Conservation (phyloP, 805 yeast species). For the Metahyphopichia silvanorum region DNA sequence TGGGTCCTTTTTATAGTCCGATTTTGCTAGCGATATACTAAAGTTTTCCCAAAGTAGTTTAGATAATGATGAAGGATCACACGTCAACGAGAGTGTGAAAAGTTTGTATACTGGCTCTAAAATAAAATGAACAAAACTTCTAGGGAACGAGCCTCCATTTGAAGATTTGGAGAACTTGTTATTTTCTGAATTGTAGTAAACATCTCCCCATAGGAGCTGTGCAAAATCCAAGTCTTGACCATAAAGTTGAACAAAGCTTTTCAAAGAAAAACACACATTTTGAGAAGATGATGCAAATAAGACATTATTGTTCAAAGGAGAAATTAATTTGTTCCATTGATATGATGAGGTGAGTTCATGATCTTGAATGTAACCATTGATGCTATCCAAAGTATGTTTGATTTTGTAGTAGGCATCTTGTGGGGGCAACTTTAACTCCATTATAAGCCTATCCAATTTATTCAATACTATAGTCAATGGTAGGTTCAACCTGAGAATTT, state of each 20-base stretch:
- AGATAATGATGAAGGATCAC: slow-evolving; percentile 41
- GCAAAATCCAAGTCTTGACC: slow-evolving; percentile 35
- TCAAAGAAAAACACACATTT: slow-evolving; percentile 62
- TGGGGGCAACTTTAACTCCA: slow-evolving; percentile 77
- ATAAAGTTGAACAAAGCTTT: slow-evolving; percentile 59
- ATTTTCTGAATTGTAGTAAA: slow-evolving; percentile 43
- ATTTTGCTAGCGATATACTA: slow-evolving; percentile 40
- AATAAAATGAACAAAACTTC: slow-evolving; percentile 63
- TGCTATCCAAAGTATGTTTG: slow-evolving; percentile 53
- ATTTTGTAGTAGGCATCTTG: slow-evolving; percentile 70
- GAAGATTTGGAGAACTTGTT: slow-evolving; percentile 44
- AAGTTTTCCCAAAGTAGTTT: slow-evolving; percentile 47
- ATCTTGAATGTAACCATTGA: slow-evolving; percentile 52
- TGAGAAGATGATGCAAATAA: slow-evolving; percentile 69
- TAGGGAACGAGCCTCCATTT: slow-evolving; percentile 15
- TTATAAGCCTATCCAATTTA: slow-evolving; percentile 80
- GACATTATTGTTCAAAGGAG: slow-evolving; percentile 67
- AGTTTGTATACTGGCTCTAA: slow-evolving; percentile 81
- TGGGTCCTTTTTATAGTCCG: slow-evolving; percentile 50
- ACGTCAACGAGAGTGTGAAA: slow-evolving; percentile 55
- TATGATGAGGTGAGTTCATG: slow-evolving; percentile 24
- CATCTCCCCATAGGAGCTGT: slow-evolving; percentile 73
- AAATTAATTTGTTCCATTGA: slow-evolving; percentile 29
- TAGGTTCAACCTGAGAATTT: slow-evolving; percentile 47
- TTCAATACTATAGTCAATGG: slow-evolving; percentile 64